Evolutionary conservation across 306 rosid species (phyloP).

Genomic region (Mimosa bimucronata): DNA sequence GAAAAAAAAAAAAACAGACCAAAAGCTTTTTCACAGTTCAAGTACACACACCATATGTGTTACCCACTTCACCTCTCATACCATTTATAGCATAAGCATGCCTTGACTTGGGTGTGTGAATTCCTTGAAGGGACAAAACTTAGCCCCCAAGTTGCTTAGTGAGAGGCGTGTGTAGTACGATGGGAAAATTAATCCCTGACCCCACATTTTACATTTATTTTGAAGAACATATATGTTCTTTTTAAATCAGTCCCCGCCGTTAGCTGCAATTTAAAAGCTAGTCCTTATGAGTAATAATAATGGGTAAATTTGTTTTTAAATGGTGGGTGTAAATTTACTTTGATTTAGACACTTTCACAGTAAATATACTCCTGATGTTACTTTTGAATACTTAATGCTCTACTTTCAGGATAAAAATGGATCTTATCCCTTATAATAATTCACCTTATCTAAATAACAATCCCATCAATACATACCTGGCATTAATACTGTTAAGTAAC

Average conservation of each 20-base stretch:
- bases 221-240: neutral
- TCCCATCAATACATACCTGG: neutral
- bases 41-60: neutral
- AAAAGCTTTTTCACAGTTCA: neutral
- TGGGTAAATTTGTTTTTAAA: too few relatives aligned
- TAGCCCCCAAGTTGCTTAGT: neutral
- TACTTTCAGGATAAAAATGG: too few relatives aligned
- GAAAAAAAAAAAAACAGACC: neutral
- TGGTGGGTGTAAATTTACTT: too few relatives aligned
- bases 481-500: neutral
- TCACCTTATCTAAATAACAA: too few relatives aligned
- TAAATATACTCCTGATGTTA: too few relatives aligned
- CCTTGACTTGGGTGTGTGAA: neutral
- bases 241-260: neutral
- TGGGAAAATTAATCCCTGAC: neutral
- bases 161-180: neutral
- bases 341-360: too few relatives aligned
- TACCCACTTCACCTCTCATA: neutral
- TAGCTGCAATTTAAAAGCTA: neutral
- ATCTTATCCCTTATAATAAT: too few relatives aligned
- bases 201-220: neutral
- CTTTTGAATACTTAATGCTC: too few relatives aligned
- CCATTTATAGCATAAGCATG: neutral
- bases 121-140: neutral
- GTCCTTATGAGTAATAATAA: too few relatives aligned